Base-by-base conservation (phyloP, 768 basidiomycete genomes). In the Infundibulicybe gibba region DNA sequence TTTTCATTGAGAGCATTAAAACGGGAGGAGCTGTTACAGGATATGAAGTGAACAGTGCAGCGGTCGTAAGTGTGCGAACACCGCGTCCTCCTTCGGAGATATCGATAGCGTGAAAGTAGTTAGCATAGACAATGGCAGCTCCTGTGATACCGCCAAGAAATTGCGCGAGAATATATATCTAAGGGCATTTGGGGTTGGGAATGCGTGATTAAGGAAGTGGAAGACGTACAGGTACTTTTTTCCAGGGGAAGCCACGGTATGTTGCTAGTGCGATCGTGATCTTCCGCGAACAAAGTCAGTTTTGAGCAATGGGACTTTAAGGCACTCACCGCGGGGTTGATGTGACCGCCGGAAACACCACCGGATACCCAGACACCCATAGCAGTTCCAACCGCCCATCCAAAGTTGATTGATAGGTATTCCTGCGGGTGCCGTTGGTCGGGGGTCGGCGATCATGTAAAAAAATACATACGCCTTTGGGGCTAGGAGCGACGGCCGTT, bases 241-340 rank as follows among this genome's bases (percentile, higher is more conserved):
- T 75, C 84, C 86, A 86, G 0, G 90, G 87, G 63, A 92, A 90
- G 39, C 73, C 75, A 51, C 89, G 80, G 61, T 81, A 81, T 2
- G 78, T 69, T 3, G 85, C 86, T 39, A 90, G 56, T 11, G 80
- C 73, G 42, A 92, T 63, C 14, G 89, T 92, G 19, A 90, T 72
- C 83, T 84, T 38, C 5, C 44, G 20, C 40, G 17, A 25, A 12
- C 5, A 19, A 15, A 14, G 48, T 49, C 5, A 46, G 48, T 30
- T 30, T n/a, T 35, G 25, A 45, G 19, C 20, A 10, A 34, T 40
- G 21, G 41, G 30, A 15, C 15, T 40, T 30, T 35, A 32, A 4
- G 1, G 46, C 6, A 64, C 72, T 14, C 61, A 81, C 85, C 31
- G 83, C 81, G 30, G 85, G 85, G 57, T 88, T 88, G 50, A 87